phyloP scores from a whole-genome alignment of 2,329 filamentous ascomycete species.

The Nemania sp. region DNA sequence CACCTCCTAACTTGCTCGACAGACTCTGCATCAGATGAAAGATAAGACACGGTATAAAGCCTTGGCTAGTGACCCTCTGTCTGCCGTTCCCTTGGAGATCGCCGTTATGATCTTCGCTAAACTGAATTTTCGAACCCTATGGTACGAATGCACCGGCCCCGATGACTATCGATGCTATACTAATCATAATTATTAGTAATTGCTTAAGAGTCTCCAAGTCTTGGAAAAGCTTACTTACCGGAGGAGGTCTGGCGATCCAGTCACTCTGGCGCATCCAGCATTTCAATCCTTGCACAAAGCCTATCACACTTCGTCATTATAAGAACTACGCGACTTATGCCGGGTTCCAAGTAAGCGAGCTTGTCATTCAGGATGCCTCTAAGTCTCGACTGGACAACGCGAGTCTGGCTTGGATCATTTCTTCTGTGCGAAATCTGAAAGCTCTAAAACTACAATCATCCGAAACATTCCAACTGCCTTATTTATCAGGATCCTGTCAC shows the following conservation, averaged over 20 bases:
- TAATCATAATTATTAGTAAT: conserved; percentile 24
- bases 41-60: conserved; percentile 25
- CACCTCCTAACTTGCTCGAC: conserved; percentile 2
- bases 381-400: conserved; percentile 18
- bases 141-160: conserved; percentile 22
- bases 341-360: conserved; percentile 18
- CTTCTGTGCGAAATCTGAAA: conserved; percentile 19
- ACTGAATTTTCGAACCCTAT: conserved; percentile 29
- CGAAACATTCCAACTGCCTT: not conserved
- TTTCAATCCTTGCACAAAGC: conserved; percentile 8
- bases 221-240: conserved; percentile 32
- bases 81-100: conserved; percentile 34
- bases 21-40: conserved; percentile 28
- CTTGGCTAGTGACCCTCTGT: conserved; percentile 30
- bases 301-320: not conserved
- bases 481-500: not conserved
- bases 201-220: conserved; percentile 33
- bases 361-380: conserved; percentile 24
- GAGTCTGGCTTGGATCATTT: conserved; percentile 20
- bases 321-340: conserved; percentile 17
- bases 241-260: conserved; percentile 12
- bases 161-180: not conserved
- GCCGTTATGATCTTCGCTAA: conserved; percentile 32
- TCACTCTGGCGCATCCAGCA: conserved; percentile 33
- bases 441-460: conserved; percentile 28